Evolutionary conservation across 345 rosid species (phyloP).

Genomic region (Corymbia maculata): DNA sequence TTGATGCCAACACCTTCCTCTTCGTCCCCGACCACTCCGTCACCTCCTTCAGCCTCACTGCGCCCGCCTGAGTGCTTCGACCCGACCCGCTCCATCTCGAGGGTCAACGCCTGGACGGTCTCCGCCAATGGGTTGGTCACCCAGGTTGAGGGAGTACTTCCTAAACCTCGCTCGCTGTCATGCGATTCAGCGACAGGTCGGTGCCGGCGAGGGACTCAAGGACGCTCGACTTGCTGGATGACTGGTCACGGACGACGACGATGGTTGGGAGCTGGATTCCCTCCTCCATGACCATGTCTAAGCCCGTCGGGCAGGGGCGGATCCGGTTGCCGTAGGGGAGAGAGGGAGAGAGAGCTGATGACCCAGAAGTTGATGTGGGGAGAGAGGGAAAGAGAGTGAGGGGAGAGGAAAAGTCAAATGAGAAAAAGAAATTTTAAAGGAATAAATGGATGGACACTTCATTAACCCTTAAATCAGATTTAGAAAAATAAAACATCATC

Average conservation of each 20-base stretch:
- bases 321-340: background rate
- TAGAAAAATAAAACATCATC: no score
- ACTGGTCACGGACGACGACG: background rate
- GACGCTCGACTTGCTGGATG: background rate
- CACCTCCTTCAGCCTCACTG: slow-evolving; percentile 51
- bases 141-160: slow-evolving; percentile 73
- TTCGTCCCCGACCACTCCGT: slow-evolving; percentile 34
- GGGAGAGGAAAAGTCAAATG: background rate
- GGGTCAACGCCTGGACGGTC: slow-evolving; percentile 97
- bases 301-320: background rate
- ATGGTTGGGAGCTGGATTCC: background rate
- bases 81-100: slow-evolving; percentile 34
- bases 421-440: accelerated
- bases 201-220: background rate
- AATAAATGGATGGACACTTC: no score
- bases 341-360: no score
- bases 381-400: background rate
- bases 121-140: slow-evolving; percentile 62
- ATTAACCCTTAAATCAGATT: background rate
- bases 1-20: no score
- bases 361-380: background rate
- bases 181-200: slow-evolving; percentile 26
- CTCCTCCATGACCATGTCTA: background rate
- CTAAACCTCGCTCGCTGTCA: slow-evolving; percentile 70
- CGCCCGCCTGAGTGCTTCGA: slow-evolving; percentile 73